A percentile compares a stretch with the other conserved stretches of the same genome.
Conservation (phyloP, 805 yeast species). For the Saturnispora hagleri region DNA sequence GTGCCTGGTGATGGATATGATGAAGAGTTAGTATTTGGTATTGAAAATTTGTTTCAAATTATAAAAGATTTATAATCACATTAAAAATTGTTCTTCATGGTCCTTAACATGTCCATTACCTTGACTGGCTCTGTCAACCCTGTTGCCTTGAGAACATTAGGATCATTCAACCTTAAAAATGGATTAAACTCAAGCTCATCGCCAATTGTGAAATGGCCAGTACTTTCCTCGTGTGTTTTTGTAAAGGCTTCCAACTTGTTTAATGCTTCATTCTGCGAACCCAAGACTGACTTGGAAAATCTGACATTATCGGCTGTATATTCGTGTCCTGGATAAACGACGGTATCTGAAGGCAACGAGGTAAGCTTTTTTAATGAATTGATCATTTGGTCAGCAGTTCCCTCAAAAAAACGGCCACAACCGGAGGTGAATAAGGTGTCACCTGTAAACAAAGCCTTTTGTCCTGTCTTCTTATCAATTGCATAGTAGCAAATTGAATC, state of each 20-base stretch:
- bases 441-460: constrained; percentile 83
- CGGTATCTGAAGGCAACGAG: constrained; percentile 56
- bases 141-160: constrained; percentile 48
- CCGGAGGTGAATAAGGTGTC: constrained; percentile 93
- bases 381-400: constrained; percentile 75
- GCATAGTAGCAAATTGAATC: constrained; percentile 88
- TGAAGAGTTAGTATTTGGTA: constrained; percentile 59
- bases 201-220: constrained; percentile 75
- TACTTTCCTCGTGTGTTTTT: constrained; percentile 54
- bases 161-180: constrained; percentile 71
- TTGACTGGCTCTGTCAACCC: constrained; percentile 41
- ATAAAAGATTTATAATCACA: constrained; percentile 25
- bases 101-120: constrained; percentile 67
- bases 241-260: constrained; percentile 43
- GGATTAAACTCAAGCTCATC: constrained; percentile 85
- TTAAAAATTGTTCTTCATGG: constrained; percentile 58
- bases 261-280: constrained; percentile 41
- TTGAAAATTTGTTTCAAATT: constrained; percentile 46
- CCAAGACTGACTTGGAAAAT: constrained; percentile 61
- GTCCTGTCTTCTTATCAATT: constrained; percentile 50
- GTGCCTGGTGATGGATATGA: constrained; percentile 61
- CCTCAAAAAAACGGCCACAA: constrained; percentile 96
- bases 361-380: constrained; percentile 53
- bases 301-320: constrained; percentile 76
- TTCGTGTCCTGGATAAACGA: constrained; percentile 92